Conservation (phyloP, 257 asterid species). For the Avicennia marina region DNA sequence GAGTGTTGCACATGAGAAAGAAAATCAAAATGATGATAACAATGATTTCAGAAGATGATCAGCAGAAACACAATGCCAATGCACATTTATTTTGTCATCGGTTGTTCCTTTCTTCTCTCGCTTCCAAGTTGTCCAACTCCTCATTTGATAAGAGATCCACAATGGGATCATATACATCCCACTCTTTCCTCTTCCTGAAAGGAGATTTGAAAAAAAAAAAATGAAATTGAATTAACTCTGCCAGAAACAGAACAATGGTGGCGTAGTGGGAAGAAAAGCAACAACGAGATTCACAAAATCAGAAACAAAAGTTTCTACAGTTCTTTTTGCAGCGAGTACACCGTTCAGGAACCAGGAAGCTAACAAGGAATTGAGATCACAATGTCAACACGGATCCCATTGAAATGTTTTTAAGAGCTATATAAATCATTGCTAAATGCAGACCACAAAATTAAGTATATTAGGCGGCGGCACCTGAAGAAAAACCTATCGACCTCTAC, state of each 20-base stretch:
- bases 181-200: slow-evolving; percentile 77
- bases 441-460: neutral
- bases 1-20: too few species aligned
- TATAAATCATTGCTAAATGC: neutral
- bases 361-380: too few species aligned
- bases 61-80: too few species aligned
- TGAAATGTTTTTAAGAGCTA: too few species aligned
- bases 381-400: too few species aligned
- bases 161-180: slow-evolving; percentile 77
- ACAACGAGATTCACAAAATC: neutral
- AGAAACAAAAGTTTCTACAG: neutral
- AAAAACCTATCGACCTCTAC: neutral
- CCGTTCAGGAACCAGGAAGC: too few species aligned
- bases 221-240: neutral
- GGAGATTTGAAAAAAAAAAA: neutral
- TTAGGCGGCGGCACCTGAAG: neutral
- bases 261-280: neutral
- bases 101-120: slow-evolving; percentile 60
- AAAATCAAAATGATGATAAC: too few species aligned
- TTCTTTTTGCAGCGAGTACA: too few species aligned
- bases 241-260: neutral
- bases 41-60: too few species aligned
- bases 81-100: too few species aligned
- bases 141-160: slow-evolving; percentile 73
- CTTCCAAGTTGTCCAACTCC: slow-evolving; percentile 82